phyloP scores from a whole-genome alignment of 768 basidiomycete species.

The Exsudoporus frostii region DNA sequence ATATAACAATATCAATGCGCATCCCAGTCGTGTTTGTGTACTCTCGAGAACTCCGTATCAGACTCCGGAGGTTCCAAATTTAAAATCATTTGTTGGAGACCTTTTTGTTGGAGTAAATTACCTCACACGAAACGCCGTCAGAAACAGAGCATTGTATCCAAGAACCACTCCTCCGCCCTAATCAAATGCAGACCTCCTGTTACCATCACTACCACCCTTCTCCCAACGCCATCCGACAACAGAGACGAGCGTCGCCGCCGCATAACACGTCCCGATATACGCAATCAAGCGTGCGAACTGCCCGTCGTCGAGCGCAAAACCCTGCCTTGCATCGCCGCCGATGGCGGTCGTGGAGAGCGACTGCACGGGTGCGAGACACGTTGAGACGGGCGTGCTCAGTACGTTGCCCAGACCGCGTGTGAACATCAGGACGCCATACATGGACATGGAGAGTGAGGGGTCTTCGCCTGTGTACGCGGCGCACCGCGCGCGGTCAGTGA shows the following conservation, averaged over 20 bases:
- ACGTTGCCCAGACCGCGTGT: neutral
- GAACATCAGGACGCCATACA: neutral
- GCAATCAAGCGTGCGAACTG: neutral
- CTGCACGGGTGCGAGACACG: neutral
- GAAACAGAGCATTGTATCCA: too few species aligned
- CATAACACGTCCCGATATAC: neutral
- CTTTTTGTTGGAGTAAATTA: too few species aligned
- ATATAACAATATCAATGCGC: too few species aligned
- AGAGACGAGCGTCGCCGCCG: neutral
- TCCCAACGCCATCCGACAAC: neutral
- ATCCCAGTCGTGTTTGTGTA: too few species aligned
- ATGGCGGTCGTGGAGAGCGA: neutral
- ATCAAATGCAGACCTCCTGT: neutral
- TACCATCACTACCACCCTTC: neutral
- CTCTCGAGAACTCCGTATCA: too few species aligned
- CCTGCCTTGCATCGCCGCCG: too few species aligned
- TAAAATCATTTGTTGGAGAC: too few species aligned
- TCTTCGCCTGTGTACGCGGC: neutral
- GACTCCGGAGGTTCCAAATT: too few species aligned
- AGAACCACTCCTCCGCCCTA: too few species aligned
- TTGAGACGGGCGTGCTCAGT: neutral
- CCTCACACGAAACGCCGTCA: too few species aligned
- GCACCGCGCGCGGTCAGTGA: too few species aligned
- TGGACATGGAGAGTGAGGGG: neutral
- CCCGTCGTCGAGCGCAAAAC: neutral